Conservation (phyloP, 2,329 filamentous ascomycete species). For the Fusarium sp. region DNA sequence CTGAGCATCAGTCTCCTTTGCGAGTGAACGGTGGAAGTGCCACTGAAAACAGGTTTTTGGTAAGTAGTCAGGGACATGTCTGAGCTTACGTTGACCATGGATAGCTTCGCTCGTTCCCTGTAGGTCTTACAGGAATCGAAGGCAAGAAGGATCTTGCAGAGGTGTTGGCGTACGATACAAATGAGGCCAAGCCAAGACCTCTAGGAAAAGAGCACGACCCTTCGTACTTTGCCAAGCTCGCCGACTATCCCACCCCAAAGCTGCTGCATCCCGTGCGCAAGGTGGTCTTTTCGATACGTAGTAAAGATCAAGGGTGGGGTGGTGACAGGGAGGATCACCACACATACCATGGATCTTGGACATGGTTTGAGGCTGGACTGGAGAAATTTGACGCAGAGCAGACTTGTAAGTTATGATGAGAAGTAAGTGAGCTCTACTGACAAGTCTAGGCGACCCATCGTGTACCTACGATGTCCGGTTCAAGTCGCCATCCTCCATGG, state of each 20-base stretch:
- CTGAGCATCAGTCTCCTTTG: constrained; percentile 37
- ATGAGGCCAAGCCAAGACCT: constrained; percentile 45
- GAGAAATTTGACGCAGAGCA: constrained; percentile 63
- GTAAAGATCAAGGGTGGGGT: constrained; percentile 71
- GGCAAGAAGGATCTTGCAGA: constrained; percentile 44
- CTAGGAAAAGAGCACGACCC: constrained; percentile 44
- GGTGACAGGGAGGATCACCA: constrained; percentile 47
- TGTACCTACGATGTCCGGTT: constrained; percentile 48
- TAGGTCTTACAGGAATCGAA: constrained; percentile 50
- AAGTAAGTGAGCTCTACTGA: neutral
- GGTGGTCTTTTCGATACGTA: constrained; percentile 69
- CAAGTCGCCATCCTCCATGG: constrained; percentile 32
- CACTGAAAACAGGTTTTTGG: constrained; percentile 50
- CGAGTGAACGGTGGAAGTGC: constrained; percentile 39
- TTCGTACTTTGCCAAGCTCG: constrained; percentile 48
- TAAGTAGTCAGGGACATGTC: constrained; percentile 30
- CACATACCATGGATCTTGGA: constrained; percentile 63
- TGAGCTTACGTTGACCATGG: constrained; percentile 3
- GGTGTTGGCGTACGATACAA: constrained; percentile 46
- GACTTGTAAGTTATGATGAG: constrained; percentile 40
- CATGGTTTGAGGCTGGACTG: constrained; percentile 74
- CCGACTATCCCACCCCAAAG: constrained; percentile 54
- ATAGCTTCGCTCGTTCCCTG: constrained; percentile 53
- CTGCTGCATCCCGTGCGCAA: constrained; percentile 67
- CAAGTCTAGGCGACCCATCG: constrained; percentile 41